These are phyloP conservation scores for Trichoderma erinaceum DNA, from an alignment of 495 filamentous ascomycete genomes.

Conservation along the genomic window DNA sequence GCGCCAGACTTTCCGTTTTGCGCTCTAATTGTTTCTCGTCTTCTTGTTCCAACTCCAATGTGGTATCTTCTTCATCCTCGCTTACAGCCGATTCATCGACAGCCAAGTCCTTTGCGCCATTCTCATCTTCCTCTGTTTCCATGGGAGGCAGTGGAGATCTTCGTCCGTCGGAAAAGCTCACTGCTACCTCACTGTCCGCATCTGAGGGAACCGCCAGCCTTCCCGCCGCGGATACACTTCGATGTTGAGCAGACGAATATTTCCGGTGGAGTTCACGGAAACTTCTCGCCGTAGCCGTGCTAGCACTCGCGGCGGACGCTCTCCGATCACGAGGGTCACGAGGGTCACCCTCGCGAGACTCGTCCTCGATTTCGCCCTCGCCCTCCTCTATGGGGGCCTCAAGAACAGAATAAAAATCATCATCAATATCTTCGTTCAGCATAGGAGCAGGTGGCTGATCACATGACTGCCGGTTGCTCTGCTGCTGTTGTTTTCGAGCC, in stretches of 20 bases:
- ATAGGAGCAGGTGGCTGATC: conserved; percentile 28
- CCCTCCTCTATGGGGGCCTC: conserved; percentile 27
- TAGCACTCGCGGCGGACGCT: conserved; percentile 48
- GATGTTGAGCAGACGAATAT: conserved; percentile 40
- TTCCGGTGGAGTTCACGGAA: conserved; percentile 49
- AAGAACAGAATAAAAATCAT: conserved; percentile 31
- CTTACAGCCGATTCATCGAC: conserved; percentile 19
- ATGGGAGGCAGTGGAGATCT: conserved; percentile 48
- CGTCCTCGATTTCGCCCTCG: conserved; percentile 15
- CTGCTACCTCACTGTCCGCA: conserved; percentile 50
- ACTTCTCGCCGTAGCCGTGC: conserved; percentile 50
- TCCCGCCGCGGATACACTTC: conserved; percentile 22
- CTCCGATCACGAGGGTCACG: conserved; percentile 36
- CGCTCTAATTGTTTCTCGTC: background rate
- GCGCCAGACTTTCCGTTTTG: background rate
- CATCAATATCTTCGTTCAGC: conserved; percentile 22
- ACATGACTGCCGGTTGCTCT: conserved; percentile 14
- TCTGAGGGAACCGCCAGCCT: conserved; percentile 41
- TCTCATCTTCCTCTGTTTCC: conserved; percentile 34
- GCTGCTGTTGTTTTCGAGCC: conserved; percentile 33
- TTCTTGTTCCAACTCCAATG: conserved; percentile 5
- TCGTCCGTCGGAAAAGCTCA: conserved; percentile 51
- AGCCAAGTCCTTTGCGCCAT: conserved; percentile 5
- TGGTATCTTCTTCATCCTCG: conserved; percentile 19
- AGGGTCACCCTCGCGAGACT: too few relatives aligned